These are phyloP conservation scores for Coelastrella sp. DNA, from an alignment of 139 green algal species.

Conservation along the genomic window DNA sequence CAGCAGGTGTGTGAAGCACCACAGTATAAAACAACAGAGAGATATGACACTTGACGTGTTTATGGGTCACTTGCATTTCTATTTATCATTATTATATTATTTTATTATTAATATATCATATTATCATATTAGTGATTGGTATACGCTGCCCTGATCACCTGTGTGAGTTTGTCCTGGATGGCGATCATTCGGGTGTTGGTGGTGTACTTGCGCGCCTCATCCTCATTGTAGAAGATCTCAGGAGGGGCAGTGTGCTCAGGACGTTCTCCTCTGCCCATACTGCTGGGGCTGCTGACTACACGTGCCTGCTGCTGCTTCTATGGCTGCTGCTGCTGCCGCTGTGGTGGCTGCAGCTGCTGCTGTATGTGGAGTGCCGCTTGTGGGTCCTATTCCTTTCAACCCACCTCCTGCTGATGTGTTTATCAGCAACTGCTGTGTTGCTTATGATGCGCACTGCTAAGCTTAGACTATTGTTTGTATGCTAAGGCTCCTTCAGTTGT, in stretches of 20 bases:
- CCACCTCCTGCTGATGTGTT: no score
- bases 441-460: neutral
- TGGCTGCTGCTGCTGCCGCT: neutral
- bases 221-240: conserved; percentile 97
- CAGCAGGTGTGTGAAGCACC: no score
- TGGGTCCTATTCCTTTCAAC: neutral
- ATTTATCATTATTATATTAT: no score
- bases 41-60: neutral
- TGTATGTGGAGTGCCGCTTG: neutral
- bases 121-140: no score
- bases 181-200: conserved; percentile 89
- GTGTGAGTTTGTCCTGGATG: conserved; percentile 73
- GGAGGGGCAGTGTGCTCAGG: conserved; percentile 92
- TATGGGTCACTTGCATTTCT: no score
- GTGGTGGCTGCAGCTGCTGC: neutral
- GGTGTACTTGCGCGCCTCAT: conserved; percentile 97
- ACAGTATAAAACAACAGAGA: neutral
- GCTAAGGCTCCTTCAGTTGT: neutral
- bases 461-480: neutral
- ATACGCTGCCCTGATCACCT: neutral
- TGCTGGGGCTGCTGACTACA: neutral
- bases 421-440: neutral
- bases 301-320: conserved; percentile 8
- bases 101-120: no score
- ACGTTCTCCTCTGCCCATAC: conserved; percentile 80